Base-by-base conservation (phyloP, 2,329 filamentous ascomycete genomes). In the Claviceps humidiphila region DNA sequence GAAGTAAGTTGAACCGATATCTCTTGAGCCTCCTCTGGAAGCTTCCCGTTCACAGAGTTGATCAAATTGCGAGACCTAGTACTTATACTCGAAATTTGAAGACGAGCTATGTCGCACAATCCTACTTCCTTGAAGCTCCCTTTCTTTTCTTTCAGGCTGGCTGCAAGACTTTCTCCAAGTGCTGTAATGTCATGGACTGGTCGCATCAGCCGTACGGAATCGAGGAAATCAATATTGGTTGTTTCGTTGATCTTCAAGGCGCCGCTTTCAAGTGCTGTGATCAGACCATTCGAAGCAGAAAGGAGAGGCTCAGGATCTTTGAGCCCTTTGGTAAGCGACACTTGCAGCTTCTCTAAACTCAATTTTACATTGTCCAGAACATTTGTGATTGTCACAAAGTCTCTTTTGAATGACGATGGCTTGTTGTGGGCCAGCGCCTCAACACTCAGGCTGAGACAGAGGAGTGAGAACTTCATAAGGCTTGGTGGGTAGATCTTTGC, bases 401-500 rank as follows among this genome's bases (percentile, higher is more conserved):
- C 43, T 30, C 50, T 43, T 41, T 22, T 40, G 20, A 24, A 7
- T 8, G 34, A 8, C 7, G 24, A 6, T 2, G 22, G 11, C 20
- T 43, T 11, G 13, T 46, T 11, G 20, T 47, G 30, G 37, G 42
- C 50, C 22, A 51, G 38, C 17, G 43, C 50, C 44, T 30, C 16
- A 11, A 20, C 43, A 13, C 37, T n/a, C 11, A 51, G 22, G 43
- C 50, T 42, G 3, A 44, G 34, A 5, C 16, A 5, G 30, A 47
- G 14, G 63, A 63, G 37, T 60, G 61, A 41, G 34, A 41, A 22
- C 50, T 47, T 51, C 50, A 51, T 51, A 6, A 37, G 37, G 20
- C 22, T 22, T 22, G 20, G 20, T 13, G 17, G 17, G 17, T 14
- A 20, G 41, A 8, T 42, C 40, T 30, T 9, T 8, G 26, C 26